Base-by-base conservation (phyloP, 805 yeast species). In the Yarrowia osloensis region DNA sequence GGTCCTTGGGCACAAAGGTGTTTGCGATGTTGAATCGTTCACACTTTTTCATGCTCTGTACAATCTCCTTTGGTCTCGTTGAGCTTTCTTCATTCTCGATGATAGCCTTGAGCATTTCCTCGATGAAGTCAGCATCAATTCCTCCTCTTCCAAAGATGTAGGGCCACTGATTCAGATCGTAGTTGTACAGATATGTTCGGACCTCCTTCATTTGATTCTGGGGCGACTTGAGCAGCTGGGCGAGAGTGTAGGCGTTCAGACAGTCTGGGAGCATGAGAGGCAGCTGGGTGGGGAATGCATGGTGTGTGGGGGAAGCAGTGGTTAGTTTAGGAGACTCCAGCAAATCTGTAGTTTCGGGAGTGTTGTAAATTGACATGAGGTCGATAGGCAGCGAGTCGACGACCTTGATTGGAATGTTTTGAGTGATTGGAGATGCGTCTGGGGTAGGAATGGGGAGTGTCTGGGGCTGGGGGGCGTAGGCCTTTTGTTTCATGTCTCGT, bases 91-190 rank as follows among this genome's bases (percentile, higher is more conserved):
- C 15, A 39, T 61, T 61, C 22, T 54, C 52, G 19, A 68, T 46
- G 9, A 68, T 61, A 8, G 69, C 62, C 21, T 70, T 70, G 21
- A 71, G 59, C 35, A 71, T 40, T 39, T 71, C 68, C 24, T 72
- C 74, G 11, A 71, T 37, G 13, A 70, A 57, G 13, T 72, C 74
- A n/a, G 68, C 59, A 22, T 72, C 72, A 17, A 72, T 65, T 17
- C 74, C 74, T 15, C 70, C 70, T 9, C 67, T 44, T 7, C 67
- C 54, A 26, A 65, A 57, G 13, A 70, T 37, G 13, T 55, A 39
- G 2, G 62, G 40, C 35, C 65, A 66, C 11, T 46, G 55, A 4
- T 26, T 22, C 11, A 68, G 65, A 15, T 65, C 66, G 24, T 67
- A 42, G 47, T 62, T 54, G 61, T 68, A 69, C 29, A 71, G 33